Base-by-base conservation (phyloP, 139 green algal genomes). In the Coelastrella sp. region DNA sequence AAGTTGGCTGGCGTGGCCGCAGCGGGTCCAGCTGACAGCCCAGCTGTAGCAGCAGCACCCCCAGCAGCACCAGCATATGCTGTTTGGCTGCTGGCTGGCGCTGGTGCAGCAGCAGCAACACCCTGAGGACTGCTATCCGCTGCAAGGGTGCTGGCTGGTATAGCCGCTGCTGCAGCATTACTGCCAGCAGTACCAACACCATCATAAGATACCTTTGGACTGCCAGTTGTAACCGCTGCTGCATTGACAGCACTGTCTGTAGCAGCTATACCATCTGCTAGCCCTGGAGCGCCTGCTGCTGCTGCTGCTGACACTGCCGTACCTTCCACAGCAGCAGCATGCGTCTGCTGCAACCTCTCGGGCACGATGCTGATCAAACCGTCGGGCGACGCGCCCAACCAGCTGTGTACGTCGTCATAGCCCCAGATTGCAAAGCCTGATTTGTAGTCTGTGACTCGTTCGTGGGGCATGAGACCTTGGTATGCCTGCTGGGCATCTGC, bases 381-480 rank as follows among this genome's bases (percentile, higher is more conserved):
- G 22, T 91, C 87, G 13, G 87, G 87, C 32, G 87, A 91, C 3
- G 87, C 87, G 3, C 57, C 77, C 87, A 91, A 64, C 87, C 87
- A 91, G 87, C 56, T 22, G 64, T 91, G 87, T 3, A 54, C 17
- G 0, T 78, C 47, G 6, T 86, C 76, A 8, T 86, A 14, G 0
- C 64, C 1, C 87, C 87, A 91, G 7, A 86, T 23, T 11, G 19
- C 32, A 86, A 91, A 59, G 5, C 61, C 54, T 76, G 17, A 32
- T 23, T 76, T 76, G 4, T 59, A 60, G 8, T 20, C 17, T 7
- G 11, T 71, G 2, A 86, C 17, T 17, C 22, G 32, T 54, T 85
- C 74, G 19, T 86, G 61, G 11, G 87, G 77, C 13, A 20, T 22
- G 5, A 88, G 23, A 4, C 58, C 71, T 16, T 73, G 66, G 54